A percentile compares a stretch with the other conserved stretches of the same genome.
Conservation (phyloP, 192 early-diverging fungal species). For the Dissophora globulifera region DNA sequence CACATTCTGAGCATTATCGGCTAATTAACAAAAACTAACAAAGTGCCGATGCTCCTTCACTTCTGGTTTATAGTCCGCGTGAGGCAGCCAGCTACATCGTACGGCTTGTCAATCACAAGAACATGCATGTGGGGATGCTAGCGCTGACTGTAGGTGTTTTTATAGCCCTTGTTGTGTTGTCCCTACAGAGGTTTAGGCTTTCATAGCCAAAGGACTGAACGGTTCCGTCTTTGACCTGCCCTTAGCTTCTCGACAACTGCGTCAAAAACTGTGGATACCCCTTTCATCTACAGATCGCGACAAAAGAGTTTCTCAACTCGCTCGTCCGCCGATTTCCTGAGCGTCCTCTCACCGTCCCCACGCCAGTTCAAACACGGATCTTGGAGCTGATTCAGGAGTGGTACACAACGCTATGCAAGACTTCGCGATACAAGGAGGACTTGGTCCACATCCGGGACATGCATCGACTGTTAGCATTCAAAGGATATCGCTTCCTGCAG, state of each 20-base stretch:
- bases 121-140: conserved; percentile 66
- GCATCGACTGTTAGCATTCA: conserved; percentile 87
- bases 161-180: no score
- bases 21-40: no score
- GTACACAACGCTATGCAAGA: conserved; percentile 88
- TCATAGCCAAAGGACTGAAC: no score
- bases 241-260: conserved; percentile 92
- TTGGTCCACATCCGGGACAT: conserved; percentile 95
- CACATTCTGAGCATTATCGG: no score
- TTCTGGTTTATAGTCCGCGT: conserved; percentile 63
- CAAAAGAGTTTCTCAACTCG: conserved; percentile 97
- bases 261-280: conserved; percentile 99
- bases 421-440: conserved; percentile 93
- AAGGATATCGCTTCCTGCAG: conserved; percentile 86
- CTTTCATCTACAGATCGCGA: conserved; percentile 94
- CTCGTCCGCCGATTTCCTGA: conserved; percentile 95
- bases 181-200: no score
- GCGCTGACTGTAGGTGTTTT: conserved; percentile 69
- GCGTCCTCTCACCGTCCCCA: conserved; percentile 76
- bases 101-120: conserved; percentile 70
- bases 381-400: conserved; percentile 95
- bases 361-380: conserved; percentile 85
- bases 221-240: no score
- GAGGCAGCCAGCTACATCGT: conserved; percentile 80
- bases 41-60: neutral